Base-by-base conservation (phyloP, 176 grass and related monocot genomes). In the Phoenix dactylifera region DNA sequence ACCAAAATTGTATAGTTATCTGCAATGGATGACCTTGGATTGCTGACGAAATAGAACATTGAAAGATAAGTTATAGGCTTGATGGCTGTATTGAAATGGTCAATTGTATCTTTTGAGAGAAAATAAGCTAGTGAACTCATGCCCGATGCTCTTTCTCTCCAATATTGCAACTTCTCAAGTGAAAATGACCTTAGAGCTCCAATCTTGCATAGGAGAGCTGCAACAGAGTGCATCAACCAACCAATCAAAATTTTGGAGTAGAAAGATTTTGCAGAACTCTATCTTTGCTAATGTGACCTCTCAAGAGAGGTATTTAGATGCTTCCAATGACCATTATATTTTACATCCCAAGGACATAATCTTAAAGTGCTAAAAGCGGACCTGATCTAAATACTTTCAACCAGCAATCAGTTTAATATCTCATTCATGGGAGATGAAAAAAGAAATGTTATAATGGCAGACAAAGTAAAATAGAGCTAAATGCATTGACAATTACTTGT, bases 1-100 rank as follows among this genome's bases (percentile, higher is more conserved):
- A 85, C 50, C 44, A 89, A 66, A 63, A 82, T 75, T 52, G 82
- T 54, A 72, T 82, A 90, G 63, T 90, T 90, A 51, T 82, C 81
- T 69, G 6, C 4, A 55, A 90, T 66, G 51, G 64, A 66, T 54
- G 87, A 90, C 22, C 87, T 76, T 30, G 78, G 82, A 17, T 79
- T 85, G 68, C 76, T 85, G 82, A 90, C 79, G 67, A 85, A 85
- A 66, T 90, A 85, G 67, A 85, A 90, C 67, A 83, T 90, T 2
- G 78, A 85, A 29, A 90, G 75, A 60, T 79, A 90, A 35, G 82
- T 56, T 65, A 90, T 60, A 24, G 87, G 82, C 56, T 85, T 90
- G 54, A 85, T 51, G 4, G 65, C 51, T 3, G 78, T 85, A 57
- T 85, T 90, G 72, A 85, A 90, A 79, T 85, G 86, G 26, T 89